phyloP scores from a whole-genome alignment of 805 yeast genomes.

The Zygoascus biomembranicola region DNA sequence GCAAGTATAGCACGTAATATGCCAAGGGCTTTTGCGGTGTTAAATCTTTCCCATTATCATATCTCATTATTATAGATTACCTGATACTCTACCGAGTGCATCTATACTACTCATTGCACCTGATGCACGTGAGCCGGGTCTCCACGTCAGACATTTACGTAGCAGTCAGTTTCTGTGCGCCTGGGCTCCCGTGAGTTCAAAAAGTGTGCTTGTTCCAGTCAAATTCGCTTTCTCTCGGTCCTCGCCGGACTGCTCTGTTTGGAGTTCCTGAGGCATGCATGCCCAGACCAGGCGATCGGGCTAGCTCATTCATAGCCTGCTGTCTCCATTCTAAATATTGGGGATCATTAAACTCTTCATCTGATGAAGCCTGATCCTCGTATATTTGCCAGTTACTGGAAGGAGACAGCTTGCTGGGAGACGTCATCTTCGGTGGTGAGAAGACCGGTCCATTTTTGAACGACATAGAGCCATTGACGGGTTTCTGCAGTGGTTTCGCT shows the following conservation, averaged over 20 bases:
- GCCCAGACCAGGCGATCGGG: neutral
- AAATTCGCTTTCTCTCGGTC: slow-evolving; percentile 18
- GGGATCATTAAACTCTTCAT: slow-evolving; percentile 11
- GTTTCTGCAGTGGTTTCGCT: no score
- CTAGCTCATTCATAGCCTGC: slow-evolving; percentile 10
- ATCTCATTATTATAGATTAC: neutral
- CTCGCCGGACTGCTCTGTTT: neutral
- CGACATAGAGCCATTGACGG: neutral
- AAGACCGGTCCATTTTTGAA: neutral
- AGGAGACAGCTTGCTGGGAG: neutral
- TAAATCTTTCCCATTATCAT: neutral
- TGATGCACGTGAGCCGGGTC: no score
- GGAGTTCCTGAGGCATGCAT: neutral
- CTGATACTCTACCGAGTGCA: no score
- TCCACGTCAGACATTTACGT: neutral
- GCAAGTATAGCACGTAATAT: no score
- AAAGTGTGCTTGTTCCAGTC: slow-evolving; percentile 24
- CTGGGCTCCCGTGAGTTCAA: neutral
- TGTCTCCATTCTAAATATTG: slow-evolving; percentile 14
- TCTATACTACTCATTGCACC: no score
- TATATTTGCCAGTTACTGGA: slow-evolving; percentile 17
- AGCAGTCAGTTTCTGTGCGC: neutral
- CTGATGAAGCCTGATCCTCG: slow-evolving; percentile 12
- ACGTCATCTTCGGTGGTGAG: neutral
- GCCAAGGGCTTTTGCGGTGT: no score